These are phyloP conservation scores for Williopsis jadinii DNA, from an alignment of 1,139 yeast genomes.

Conservation along the genomic window DNA sequence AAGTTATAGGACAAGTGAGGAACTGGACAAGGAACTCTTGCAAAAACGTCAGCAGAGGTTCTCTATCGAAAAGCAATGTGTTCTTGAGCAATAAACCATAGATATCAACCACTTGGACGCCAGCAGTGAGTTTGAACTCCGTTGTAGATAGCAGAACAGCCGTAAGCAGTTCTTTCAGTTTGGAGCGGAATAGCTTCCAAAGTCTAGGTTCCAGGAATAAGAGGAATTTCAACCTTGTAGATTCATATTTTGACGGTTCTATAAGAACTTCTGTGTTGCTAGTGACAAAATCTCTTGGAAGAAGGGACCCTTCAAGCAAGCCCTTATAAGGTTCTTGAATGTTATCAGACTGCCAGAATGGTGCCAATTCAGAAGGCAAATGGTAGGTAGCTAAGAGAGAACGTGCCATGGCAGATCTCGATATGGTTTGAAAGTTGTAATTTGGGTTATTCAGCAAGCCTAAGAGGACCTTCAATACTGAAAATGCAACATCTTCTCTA, in stretches of 20 bases:
- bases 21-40: conserved; percentile 54
- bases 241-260: conserved; percentile 6
- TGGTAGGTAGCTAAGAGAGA: conserved; percentile 15
- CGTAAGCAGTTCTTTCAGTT: conserved; percentile 39
- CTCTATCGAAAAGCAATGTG: conserved; percentile 51
- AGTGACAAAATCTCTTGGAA: conserved; percentile 25
- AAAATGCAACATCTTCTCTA: conserved; percentile 39
- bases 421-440: conserved; percentile 25
- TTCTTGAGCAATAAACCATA: conserved; percentile 47
- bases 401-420: conserved; percentile 28
- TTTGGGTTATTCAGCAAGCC: conserved; percentile 33
- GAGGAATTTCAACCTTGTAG: conserved; percentile 46
- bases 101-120: conserved; percentile 45
- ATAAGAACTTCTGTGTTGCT: background rate
- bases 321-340: conserved; percentile 21
- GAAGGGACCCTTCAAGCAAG: conserved; percentile 34
- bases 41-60: conserved; percentile 50
- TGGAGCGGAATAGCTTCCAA: conserved; percentile 41
- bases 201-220: conserved; percentile 51
- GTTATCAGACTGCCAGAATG: conserved; percentile 21
- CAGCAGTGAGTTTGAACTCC: conserved; percentile 38
- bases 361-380: conserved; percentile 8
- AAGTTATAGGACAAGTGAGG: conserved; percentile 58
- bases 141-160: conserved; percentile 48
- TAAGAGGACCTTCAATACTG: conserved; percentile 44